Evolutionary conservation across 805 yeast species (phyloP).

Genomic region (Hemisphaericaspora nanyangensis): DNA sequence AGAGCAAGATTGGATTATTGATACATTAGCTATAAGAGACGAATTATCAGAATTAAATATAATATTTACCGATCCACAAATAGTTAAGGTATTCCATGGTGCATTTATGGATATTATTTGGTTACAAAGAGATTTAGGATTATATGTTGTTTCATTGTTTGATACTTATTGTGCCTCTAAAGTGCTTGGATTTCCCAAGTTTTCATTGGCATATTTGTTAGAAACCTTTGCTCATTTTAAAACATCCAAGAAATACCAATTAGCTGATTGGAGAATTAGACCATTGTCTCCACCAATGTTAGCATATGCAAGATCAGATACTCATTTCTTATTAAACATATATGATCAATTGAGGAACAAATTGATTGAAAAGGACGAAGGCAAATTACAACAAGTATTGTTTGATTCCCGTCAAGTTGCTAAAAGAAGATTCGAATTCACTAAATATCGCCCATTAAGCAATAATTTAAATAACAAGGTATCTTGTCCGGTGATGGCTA

Average conservation of each 20-base stretch:
- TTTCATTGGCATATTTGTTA: conserved; percentile 78
- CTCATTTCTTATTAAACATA: conserved; percentile 82
- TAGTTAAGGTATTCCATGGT: conserved; percentile 91
- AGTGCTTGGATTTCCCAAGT: conserved; percentile 72
- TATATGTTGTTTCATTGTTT: conserved; percentile 83
- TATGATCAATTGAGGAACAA: conserved; percentile 69
- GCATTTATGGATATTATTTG: conserved; percentile 96
- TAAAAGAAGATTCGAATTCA: conserved; percentile 73
- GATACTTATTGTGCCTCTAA: conserved; percentile 92
- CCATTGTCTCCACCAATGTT: conserved; percentile 76
- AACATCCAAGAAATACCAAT: conserved; percentile 90
- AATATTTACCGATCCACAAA: conserved; percentile 75
- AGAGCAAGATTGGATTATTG: conserved; percentile 81
- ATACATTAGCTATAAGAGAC: conserved; percentile 75
- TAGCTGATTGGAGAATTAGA: conserved; percentile 94
- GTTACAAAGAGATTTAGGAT: conserved; percentile 93
- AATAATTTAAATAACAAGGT: conserved; percentile 24
- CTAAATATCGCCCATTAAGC: conserved; percentile 52
- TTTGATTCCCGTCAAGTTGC: conserved; percentile 78
- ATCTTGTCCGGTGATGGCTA: conserved; percentile 44
- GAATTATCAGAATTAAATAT: conserved; percentile 64
- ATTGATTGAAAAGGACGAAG: conserved; percentile 38
- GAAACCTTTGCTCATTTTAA: conserved; percentile 78
- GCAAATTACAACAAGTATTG: conserved; percentile 56
- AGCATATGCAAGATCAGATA: conserved; percentile 90